A percentile compares a stretch with the other conserved stretches of the same genome.
phyloP scores from a whole-genome alignment of 805 yeast species.

The Candida jianshihensis region DNA sequence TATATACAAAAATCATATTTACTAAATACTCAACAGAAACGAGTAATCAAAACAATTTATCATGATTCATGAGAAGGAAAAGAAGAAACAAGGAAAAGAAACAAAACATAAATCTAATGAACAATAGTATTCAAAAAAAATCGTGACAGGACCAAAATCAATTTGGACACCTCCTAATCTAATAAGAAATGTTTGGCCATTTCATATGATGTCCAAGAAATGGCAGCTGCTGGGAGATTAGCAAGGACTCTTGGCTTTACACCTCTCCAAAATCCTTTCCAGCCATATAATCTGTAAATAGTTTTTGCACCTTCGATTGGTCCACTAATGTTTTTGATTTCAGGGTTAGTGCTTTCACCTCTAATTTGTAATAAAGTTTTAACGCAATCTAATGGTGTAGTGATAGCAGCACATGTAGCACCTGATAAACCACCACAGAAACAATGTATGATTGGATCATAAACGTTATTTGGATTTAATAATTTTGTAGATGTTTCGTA shows the following conservation, averaged over 20 bases:
- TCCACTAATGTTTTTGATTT: constrained; percentile 53
- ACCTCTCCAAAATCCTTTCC: constrained; percentile 72
- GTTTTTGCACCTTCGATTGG: constrained; percentile 64
- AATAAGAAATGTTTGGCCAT: constrained; percentile 66
- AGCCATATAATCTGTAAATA: constrained; percentile 54
- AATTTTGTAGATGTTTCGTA: constrained; percentile 78
- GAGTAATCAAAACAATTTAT: no score
- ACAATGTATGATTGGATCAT: constrained; percentile 90
- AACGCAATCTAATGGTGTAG: constrained; percentile 91
- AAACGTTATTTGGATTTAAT: constrained; percentile 68
- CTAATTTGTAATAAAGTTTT: constrained; percentile 88
- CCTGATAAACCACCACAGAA: constrained; percentile 92
- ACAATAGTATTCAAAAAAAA: no score
- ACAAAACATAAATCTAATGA: no score
- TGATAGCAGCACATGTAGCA: constrained; percentile 88
- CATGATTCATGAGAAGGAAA: no score
- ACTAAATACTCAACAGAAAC: no score
- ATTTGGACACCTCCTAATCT: constrained; percentile 4
- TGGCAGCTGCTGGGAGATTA: constrained; percentile 93
- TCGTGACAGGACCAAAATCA: neutral
- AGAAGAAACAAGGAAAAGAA: no score
- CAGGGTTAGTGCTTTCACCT: constrained; percentile 40
- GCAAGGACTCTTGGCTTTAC: constrained; percentile 85
- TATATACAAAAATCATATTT: no score
- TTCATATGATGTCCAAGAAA: constrained; percentile 96